These are phyloP conservation scores for Mucor piriformis DNA, from an alignment of 371 early-diverging fungal species.

Conservation along the genomic window DNA sequence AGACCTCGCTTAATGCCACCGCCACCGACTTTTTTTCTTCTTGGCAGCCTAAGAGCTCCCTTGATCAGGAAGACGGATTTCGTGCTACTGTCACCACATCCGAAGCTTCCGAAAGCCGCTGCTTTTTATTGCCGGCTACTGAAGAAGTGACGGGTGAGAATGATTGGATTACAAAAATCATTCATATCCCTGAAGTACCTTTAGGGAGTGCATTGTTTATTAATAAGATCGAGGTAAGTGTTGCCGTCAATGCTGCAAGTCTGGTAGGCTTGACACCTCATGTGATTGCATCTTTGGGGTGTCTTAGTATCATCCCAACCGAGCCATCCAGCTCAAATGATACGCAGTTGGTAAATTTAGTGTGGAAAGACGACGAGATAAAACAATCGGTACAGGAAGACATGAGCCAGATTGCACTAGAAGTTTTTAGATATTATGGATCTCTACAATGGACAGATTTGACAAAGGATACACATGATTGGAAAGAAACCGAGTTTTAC, in stretches of 20 bases:
- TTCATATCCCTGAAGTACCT: slow-evolving; percentile 5
- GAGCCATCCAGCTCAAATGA: not conserved
- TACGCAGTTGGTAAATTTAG: not conserved
- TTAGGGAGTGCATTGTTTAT: not conserved
- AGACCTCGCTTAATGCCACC: not conserved
- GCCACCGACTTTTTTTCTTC: not conserved
- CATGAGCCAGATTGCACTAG: not conserved
- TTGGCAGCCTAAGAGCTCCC: not conserved
- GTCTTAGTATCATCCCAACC: slow-evolving; percentile 20
- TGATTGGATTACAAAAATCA: slow-evolving; percentile 19
- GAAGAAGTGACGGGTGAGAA: slow-evolving; percentile 7
- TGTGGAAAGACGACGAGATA: not conserved
- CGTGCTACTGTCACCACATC: slow-evolving; percentile 1
- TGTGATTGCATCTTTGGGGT: slow-evolving; percentile 17
- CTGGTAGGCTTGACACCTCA: slow-evolving; percentile 3
- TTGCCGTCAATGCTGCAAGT: slow-evolving; percentile 11
- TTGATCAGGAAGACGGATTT: slow-evolving; percentile 5
- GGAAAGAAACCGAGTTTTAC: slow-evolving; percentile 14
- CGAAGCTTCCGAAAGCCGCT: not conserved
- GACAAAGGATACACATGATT: not conserved
- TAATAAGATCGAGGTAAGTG: slow-evolving; percentile 9
- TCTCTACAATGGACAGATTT: slow-evolving; percentile 12
- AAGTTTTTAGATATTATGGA: slow-evolving; percentile 11
- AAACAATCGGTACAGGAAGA: not conserved
- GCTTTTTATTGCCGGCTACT: slow-evolving; percentile 11